Evolutionary conservation across 768 basidiomycete species (phyloP), one percentile per base, ranked within the genome.

Genomic region (Exidia glandulosa): DNA sequence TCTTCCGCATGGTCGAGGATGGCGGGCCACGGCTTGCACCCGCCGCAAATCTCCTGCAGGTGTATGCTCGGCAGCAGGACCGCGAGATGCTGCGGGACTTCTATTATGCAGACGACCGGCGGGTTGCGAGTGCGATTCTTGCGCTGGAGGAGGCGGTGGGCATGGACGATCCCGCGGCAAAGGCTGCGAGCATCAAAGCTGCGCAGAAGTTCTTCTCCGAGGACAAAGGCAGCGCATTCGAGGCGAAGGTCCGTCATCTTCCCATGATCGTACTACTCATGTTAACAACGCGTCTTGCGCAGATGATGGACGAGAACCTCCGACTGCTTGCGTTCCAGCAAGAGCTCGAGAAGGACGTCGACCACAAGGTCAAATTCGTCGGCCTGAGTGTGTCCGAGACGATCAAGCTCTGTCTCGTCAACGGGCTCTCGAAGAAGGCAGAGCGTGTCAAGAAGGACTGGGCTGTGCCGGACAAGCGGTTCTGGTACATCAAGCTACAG

Each of bases 21-120:
- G 90, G 91, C 13, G 91, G 93, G 2, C 77, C 84, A 34, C 73
- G 76, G 47, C 80, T 95, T 7, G 80, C 79, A 2, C 83, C 81
- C n/a, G 92, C 91, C 0, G 84, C 84, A 63, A 84, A 79, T 61
- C 74, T 96, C 3, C 78, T 95, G 50, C 89, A 95, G 69, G 90
- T 94, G 1, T 95, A 94, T 69, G 92, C 90, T 0, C 76, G 88
- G 37, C 90, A 94, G 69, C 92, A 92, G 66, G 89, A 95, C 68
- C 78, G 88, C 57, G 90, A 91, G 63, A 88, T 98, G 83, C 75
- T 98, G 6, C 79, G 93, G 16, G 94, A 99, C 69, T 98, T 94
- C 73, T 98, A 94, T 71, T 99, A 95, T 68, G 95, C 95, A 34
- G 96, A 99, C 66, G 96, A 98, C 72, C 79, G 96, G 58, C 80